Evolutionary conservation across 352 stramenopile genomes (phyloP).

Genomic region (Phytophthora fragariae): DNA sequence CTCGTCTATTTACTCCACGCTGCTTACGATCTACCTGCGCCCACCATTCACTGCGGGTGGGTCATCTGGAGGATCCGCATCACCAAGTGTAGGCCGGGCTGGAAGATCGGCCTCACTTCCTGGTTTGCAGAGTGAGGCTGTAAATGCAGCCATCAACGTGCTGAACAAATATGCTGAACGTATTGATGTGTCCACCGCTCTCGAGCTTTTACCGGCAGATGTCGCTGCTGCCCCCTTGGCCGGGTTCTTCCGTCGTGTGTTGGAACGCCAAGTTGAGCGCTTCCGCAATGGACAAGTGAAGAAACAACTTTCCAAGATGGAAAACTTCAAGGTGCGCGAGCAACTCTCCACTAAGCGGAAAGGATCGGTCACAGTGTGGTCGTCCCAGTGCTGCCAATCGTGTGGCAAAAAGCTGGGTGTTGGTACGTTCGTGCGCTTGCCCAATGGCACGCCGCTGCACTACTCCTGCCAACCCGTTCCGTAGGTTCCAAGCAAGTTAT

Average conservation of each 20-base stretch:
- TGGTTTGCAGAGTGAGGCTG: conserved; percentile 58
- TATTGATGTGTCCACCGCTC: conserved; percentile 80
- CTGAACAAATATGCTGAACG: conserved; percentile 86
- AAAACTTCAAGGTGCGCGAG: conserved; percentile 84
- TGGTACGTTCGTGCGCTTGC: conserved; percentile 77
- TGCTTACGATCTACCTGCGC: conserved; percentile 79
- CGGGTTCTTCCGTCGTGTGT: conserved; percentile 74
- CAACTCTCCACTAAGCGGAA: conserved; percentile 73
- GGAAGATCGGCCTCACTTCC: conserved; percentile 6
- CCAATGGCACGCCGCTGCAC: conserved; percentile 66
- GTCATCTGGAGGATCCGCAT: conserved; percentile 25
- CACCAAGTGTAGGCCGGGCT: conserved; percentile 17
- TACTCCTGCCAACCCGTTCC: conserved; percentile 74
- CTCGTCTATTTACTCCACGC: conserved; percentile 83
- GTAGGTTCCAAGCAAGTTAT: conserved; percentile 23
- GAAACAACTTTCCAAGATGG: conserved; percentile 90
- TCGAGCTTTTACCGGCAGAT: conserved; percentile 75
- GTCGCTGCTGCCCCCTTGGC: conserved; percentile 57
- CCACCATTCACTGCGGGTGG: conserved; percentile 35
- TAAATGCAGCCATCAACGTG: conserved; percentile 74
- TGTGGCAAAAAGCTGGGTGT: conserved; percentile 77
- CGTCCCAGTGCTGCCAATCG: conserved; percentile 73
- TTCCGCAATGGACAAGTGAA: conserved; percentile 86
- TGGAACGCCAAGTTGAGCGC: conserved; percentile 80
- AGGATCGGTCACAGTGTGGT: conserved; percentile 77